Percentiles rank a stretch among this genome's conserved stretches.
Evolutionary conservation across 768 basidiomycete genomes (phyloP).

Genomic region (Chlorophyllum brunneum): DNA sequence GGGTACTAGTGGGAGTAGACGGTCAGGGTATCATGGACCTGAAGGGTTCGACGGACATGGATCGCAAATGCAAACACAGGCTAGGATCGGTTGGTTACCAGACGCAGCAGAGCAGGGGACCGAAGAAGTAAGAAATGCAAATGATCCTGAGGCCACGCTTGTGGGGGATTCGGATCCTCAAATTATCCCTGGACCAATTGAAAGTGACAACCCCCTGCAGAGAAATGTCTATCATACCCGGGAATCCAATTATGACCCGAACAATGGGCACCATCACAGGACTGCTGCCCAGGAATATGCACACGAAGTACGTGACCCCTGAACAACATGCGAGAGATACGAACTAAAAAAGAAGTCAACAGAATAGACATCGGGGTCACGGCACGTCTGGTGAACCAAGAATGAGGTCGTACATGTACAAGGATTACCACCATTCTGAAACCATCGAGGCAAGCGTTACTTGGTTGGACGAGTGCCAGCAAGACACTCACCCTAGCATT

Average conservation of each 20-base stretch:
- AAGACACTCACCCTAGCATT: background rate
- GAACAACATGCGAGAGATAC: no score
- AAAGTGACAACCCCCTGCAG: conserved; percentile 3
- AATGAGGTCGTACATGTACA: conserved; percentile 8
- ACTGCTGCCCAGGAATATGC: background rate
- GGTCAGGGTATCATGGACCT: conserved; percentile 4
- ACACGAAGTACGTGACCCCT: background rate
- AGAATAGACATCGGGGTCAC: conserved; percentile 1
- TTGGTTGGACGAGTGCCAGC: background rate
- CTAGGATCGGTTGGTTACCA: conserved; percentile 4
- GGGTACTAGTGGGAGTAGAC: conserved; percentile 7
- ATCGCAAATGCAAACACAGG: background rate
- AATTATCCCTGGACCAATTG: conserved; percentile 3
- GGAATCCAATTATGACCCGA: conserved; percentile 1
- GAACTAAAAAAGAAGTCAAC: background rate
- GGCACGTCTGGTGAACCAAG: background rate
- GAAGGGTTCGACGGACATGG: background rate
- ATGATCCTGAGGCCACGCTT: background rate
- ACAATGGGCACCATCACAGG: background rate
- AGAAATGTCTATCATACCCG: conserved; percentile 4
- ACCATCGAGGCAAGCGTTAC: conserved; percentile 16
- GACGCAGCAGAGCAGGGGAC: background rate
- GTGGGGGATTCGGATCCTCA: background rate
- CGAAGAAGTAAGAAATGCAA: background rate
- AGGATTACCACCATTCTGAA: conserved; percentile 13